Evolutionary conservation across 1,284 basidiomycete genomes (phyloP), one percentile per base, ranked within the genome.

Genomic region (Porogramme epimiltina): DNA sequence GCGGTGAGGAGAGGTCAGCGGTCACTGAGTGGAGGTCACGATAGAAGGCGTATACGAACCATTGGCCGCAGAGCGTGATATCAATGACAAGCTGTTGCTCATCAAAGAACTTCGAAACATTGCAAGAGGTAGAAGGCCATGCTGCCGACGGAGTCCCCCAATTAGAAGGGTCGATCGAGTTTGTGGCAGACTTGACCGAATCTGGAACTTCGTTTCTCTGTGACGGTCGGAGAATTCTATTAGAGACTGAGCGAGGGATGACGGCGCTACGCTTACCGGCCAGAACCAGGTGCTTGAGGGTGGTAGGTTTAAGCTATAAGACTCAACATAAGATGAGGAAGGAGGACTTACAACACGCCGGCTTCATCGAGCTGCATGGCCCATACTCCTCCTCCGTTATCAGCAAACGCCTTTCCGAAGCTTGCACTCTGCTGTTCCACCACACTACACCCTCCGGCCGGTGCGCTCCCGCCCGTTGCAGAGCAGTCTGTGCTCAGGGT

Each of bases 211-310:
- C 58, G 50, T 74, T 55, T 56, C 80, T 66, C 77, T 78, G 31
- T 1, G 16, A 58, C 56, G 28, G 66, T 24, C 28, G 24, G 39
- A 36, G 4, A 25, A 16, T 45, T 42, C 13, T 15, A 18, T 13
- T 15, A 1, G 18, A 15, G 8, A 1, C 34, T 20, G 8, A 16
- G 4, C 15, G 18, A 38, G 11, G 4, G 9, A 8, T 8, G 15
- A 31, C 15, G n/a, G n/a, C n/a, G 28, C 28, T 31, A 44, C 6
- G 71, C 76, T 60, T 61, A 81, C 80, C 47, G 74, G 76, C 76
- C 82, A 82, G 71, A 84, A 87, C 86, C 86, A 89, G 39, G 87
- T 80, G 62, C 79, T 82, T 33, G 34, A 38, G 8, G 5, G 9
- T 3, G n/a, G 24, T 16, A 16, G 16, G 10, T 2, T 3, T 1